Base-by-base conservation (phyloP, 1,284 basidiomycete species). In the Coniferiporia sulphurascens region DNA sequence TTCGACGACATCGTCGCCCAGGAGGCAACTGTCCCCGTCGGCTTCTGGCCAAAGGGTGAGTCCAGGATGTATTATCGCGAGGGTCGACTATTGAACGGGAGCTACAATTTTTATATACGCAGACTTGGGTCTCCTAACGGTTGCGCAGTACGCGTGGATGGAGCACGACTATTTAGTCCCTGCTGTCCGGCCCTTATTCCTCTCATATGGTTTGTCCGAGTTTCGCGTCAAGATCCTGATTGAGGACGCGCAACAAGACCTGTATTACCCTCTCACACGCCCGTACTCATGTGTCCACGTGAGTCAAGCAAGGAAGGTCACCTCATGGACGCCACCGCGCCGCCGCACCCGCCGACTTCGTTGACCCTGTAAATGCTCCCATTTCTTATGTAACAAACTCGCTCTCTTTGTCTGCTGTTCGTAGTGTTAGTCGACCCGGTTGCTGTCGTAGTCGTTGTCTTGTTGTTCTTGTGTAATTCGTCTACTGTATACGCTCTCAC, bases 101-200 rank as follows among this genome's bases (percentile, higher is more conserved):
- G 36, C 38, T 57, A 46, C 58, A 43, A 62, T 52, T 38, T 22
- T 9, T 36, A 6, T 50, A 35, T 19, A n/a, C 49, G 43, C 51
- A 74, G 72, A 74, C 64, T 68, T 68, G 3, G 69, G 71, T 36
- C 69, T 77, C 19, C 74, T 86, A 22, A 84, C 83, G 36, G 78
- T 85, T 50, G 85, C 84, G 6, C 83, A 87, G 64, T 70, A 86
- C 21, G 83, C 84, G 45, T 87, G 85, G 85, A 81, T 86, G 82
- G 79, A 82, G 61, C 82, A 81, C 64, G 85, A 87, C 64, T 74
- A 79, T n/a, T 74, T 87, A 61, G 72, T 87, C 45, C 82, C 82
- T 45, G 82, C 82, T 3, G 69, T 86, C 61, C 79, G 77, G 59
- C 83, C 84, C 3, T 73, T 85, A 49, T 79, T 87, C 67, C 70